phyloP scores from a whole-genome alignment of 208 protist species.

The Trypanosoma lewisi region DNA sequence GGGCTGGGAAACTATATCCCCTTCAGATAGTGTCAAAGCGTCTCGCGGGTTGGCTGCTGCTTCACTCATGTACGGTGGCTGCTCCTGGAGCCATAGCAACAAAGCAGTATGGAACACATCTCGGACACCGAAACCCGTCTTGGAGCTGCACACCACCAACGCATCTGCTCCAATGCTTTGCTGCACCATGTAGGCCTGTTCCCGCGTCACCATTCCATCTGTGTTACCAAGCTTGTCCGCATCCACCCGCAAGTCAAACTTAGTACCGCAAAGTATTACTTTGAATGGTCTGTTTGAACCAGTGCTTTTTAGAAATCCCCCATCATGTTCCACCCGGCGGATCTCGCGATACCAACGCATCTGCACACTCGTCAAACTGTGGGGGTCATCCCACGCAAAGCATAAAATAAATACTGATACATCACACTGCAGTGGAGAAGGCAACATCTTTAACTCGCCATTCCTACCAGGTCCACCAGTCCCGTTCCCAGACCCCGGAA shows the following conservation, averaged over 20 bases:
- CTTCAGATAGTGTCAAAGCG: not conserved
- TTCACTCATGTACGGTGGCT: not conserved
- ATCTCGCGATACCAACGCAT: conserved; percentile 29
- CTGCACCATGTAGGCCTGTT: conserved; percentile 20
- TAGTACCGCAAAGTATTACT: conserved; percentile 22
- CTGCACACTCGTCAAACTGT: conserved; percentile 22
- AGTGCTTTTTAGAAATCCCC: not conserved
- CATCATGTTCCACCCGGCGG: conserved; percentile 16
- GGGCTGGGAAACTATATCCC: not conserved
- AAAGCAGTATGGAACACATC: conserved; percentile 26
- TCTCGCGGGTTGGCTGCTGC: not conserved
- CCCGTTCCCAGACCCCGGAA: not conserved
- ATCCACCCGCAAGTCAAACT: conserved; percentile 17
- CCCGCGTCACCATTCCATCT: conserved; percentile 19
- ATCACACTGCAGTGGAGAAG: conserved; percentile 2
- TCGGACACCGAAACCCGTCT: conserved; percentile 22
- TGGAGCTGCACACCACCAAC: conserved; percentile 26
- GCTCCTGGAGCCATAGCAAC: conserved; percentile 22
- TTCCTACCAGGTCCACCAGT: not conserved
- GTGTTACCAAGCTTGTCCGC: conserved; percentile 7
- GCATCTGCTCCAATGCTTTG: conserved; percentile 23
- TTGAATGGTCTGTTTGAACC: conserved; percentile 9
- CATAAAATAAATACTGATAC: conserved; percentile 29
- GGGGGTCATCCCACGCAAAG: conserved; percentile 27
- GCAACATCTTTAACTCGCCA: not conserved